phyloP scores from a whole-genome alignment of 1,284 basidiomycete species.

The Irpex sp. region DNA sequence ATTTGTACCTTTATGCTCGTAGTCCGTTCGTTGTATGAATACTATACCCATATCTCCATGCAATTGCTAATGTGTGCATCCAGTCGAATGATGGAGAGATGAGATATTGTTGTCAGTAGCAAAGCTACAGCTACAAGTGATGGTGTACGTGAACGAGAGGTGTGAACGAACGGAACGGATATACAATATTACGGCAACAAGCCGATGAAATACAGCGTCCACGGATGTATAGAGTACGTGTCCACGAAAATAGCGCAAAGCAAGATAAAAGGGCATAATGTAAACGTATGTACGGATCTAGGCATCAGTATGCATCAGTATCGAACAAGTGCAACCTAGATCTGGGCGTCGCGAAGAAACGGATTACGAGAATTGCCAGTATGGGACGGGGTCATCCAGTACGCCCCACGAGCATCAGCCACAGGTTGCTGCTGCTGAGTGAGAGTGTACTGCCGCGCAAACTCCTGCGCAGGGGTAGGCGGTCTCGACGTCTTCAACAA shows the following conservation, averaged over 20 bases:
- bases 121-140: background rate
- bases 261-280: background rate
- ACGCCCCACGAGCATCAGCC: conserved; percentile 21
- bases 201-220: background rate
- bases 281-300: background rate
- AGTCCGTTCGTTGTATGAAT: background rate
- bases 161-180: background rate
- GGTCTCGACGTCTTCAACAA: conserved; percentile 21
- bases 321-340: background rate
- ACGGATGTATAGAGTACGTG: background rate
- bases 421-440: conserved; percentile 8
- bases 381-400: conserved; percentile 30
- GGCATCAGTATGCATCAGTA: background rate
- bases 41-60: background rate
- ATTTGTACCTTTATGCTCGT: background rate
- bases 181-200: no score
- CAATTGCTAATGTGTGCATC: background rate
- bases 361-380: conserved; percentile 35
- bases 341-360: conserved; percentile 19
- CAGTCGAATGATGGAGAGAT: background rate
- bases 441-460: conserved; percentile 41
- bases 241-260: background rate
- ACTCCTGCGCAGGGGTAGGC: conserved; percentile 57
- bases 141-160: background rate
- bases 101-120: background rate